Percentiles rank a stretch among this genome's conserved stretches.
phyloP scores from a whole-genome alignment of 2,329 filamentous ascomycete genomes.

The Penicillium sp. region DNA sequence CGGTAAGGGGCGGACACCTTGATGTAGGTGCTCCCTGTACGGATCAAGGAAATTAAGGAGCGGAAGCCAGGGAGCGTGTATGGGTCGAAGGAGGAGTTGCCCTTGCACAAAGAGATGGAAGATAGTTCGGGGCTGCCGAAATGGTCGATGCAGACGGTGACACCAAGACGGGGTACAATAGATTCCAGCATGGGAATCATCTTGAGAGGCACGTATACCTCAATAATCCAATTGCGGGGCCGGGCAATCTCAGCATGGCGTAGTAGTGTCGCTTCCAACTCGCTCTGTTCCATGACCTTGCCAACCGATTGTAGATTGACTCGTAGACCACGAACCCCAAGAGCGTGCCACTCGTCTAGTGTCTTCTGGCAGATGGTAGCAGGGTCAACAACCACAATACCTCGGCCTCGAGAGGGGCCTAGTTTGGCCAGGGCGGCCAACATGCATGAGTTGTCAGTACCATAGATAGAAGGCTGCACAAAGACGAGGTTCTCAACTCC shows the following conservation, averaged over 20 bases:
- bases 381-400: conserved; percentile 62
- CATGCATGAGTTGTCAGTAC: conserved; percentile 63
- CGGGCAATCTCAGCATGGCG: conserved; percentile 57
- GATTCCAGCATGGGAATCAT: conserved; percentile 54
- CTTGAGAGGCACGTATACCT: conserved; percentile 61
- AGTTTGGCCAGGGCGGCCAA: conserved; percentile 58
- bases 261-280: conserved; percentile 50
- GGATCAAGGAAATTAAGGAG: conserved; percentile 53
- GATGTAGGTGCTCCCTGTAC: conserved; percentile 56
- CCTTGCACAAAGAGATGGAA: conserved; percentile 14
- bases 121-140: conserved; percentile 56
- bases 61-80: conserved; percentile 56
- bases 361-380: conserved; percentile 40
- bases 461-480: conserved; percentile 67
- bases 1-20: conserved; percentile 66
- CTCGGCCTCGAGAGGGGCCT: conserved; percentile 56
- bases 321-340: conserved; percentile 64
- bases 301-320: conserved; percentile 63
- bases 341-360: conserved; percentile 58
- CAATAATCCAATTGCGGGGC: conserved; percentile 60
- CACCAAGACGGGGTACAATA: conserved; percentile 54
- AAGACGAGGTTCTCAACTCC: conserved; percentile 62
- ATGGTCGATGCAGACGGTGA: conserved; percentile 64
- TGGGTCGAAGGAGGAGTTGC: conserved; percentile 37
- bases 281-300: conserved; percentile 42